Evolutionary conservation across 106 monocot genomes (phyloP).

Genomic region (Dioscorea dumetorum): DNA sequence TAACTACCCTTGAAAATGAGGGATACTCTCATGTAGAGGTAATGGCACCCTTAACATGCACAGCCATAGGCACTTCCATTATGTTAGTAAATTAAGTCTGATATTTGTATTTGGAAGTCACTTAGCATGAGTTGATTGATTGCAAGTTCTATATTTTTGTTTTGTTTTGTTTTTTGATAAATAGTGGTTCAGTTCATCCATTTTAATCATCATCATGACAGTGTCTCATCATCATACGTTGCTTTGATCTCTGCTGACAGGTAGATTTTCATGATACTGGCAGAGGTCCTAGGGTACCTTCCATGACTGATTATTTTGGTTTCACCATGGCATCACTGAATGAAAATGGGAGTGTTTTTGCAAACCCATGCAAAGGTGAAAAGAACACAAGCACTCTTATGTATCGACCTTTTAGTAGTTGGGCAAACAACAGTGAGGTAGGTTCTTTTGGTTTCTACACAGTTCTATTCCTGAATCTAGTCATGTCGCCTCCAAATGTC

Average conservation of each 20-base stretch:
- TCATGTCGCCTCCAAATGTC: background rate
- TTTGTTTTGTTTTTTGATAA: too few species aligned
- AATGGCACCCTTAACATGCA: background rate
- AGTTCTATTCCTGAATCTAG: background rate
- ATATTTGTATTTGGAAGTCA: too few species aligned
- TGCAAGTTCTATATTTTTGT: too few species aligned
- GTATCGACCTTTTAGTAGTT: conserved; percentile 97
- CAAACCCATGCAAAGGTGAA: conserved; percentile 86
- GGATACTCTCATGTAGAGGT: conserved; percentile 95
- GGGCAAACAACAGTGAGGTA: conserved; percentile 98
- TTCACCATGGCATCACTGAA: conserved; percentile 92
- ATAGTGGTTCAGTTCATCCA: too few species aligned
- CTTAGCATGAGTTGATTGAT: too few species aligned
- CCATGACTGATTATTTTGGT: conserved; percentile 98
- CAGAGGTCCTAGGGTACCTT: conserved; percentile 91
- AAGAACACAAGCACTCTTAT: conserved; percentile 91
- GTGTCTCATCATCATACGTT: background rate
- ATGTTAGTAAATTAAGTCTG: too few species aligned
- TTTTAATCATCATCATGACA: too few species aligned
- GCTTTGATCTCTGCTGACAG: conserved; percentile 23
- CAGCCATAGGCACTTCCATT: too few species aligned
- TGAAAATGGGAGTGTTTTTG: conserved; percentile 89
- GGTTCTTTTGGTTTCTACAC: conserved; percentile 3
- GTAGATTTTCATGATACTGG: conserved; percentile 99
- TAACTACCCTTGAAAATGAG: conserved; percentile 91